Percentiles rank a stretch among this genome's conserved stretches.
Evolutionary conservation across 306 rosid genomes (phyloP).

Genomic region (Lathyrus aphaca): DNA sequence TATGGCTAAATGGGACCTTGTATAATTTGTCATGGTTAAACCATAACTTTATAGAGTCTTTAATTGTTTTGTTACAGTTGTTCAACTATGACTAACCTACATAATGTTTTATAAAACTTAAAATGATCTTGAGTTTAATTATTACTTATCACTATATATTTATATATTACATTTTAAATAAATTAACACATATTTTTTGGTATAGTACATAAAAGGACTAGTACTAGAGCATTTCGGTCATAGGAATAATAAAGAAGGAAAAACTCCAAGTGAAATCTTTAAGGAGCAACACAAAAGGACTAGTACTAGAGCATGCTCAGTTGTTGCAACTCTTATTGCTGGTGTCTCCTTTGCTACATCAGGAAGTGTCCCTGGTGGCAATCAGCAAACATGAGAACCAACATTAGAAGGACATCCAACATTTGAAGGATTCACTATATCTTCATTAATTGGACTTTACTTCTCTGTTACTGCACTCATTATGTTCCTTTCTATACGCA

Average conservation of each 20-base stretch:
- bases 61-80: no score
- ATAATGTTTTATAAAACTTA: no score
- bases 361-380: constrained; percentile 48
- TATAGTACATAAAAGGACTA: constrained; percentile 13
- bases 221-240: constrained; percentile 20
- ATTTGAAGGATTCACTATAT: constrained; percentile 47
- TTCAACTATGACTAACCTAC: no score
- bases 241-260: background rate
- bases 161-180: no score
- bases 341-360: constrained; percentile 46
- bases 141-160: no score
- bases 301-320: constrained; percentile 37
- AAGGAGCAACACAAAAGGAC: background rate
- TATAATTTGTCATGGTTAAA: no score
- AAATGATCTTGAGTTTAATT: no score
- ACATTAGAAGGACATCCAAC: constrained; percentile 36
- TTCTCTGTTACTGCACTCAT: constrained; percentile 56
- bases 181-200: no score
- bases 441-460: constrained; percentile 49
- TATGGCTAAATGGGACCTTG: no score
- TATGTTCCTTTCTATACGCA: constrained; percentile 6
- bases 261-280: constrained; percentile 35
- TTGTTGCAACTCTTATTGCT: constrained; percentile 44
- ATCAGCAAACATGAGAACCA: constrained; percentile 27
- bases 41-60: no score